These are phyloP conservation scores for Umbelopsis sp. DNA, from an alignment of 192 early-diverging fungal species.

Conservation along the genomic window DNA sequence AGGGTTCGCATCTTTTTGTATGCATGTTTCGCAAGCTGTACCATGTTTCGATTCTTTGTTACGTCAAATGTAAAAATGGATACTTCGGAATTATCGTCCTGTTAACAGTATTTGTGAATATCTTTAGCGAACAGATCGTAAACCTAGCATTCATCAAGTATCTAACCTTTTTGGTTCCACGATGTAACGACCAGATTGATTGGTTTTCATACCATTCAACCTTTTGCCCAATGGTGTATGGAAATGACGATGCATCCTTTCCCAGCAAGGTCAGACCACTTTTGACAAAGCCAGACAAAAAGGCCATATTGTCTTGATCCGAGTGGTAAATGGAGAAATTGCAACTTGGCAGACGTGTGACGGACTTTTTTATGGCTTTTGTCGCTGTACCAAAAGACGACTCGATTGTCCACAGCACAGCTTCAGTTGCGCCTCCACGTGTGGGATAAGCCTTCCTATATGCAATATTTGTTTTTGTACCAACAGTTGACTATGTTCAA, in stretches of 20 bases:
- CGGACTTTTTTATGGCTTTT: constrained; percentile 2
- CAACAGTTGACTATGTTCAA: too few relatives aligned
- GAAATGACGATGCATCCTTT: constrained; percentile 65
- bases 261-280: constrained; percentile 47
- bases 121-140: background rate
- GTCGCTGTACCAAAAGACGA: background rate
- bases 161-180: constrained; percentile 63
- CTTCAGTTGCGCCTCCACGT: background rate
- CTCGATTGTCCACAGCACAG: background rate
- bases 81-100: constrained; percentile 67
- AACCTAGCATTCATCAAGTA: background rate
- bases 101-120: background rate
- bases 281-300: constrained; percentile 43
- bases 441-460: too few relatives aligned
- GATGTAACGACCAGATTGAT: constrained; percentile 68
- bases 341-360: background rate
- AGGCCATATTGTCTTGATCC: constrained; percentile 34
- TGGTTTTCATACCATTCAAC: constrained; percentile 57
- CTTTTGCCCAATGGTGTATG: constrained; percentile 66
- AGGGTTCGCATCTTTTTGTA: constrained; percentile 86
- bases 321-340: background rate
- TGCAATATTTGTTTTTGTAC: too few relatives aligned
- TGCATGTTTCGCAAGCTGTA: constrained; percentile 88
- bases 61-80: constrained; percentile 88
- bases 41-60: constrained; percentile 58